Conservation (phyloP, 169 alveolate species). For the Eimeria sp. region DNA sequence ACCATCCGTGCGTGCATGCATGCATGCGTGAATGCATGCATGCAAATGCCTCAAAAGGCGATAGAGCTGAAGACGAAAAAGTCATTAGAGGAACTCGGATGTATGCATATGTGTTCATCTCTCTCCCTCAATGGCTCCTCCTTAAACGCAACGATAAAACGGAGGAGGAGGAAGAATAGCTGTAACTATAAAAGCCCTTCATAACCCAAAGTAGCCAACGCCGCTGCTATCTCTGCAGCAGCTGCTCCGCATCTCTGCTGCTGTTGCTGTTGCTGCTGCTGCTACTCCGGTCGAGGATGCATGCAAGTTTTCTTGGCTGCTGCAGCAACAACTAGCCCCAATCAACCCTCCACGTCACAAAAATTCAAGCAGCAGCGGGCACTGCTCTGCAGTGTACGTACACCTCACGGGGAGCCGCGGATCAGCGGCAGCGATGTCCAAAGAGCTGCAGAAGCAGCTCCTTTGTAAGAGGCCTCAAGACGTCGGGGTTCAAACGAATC, state of each 20-base stretch:
- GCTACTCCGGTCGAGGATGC: too few species aligned
- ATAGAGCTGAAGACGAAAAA: too few species aligned
- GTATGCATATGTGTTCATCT: too few species aligned
- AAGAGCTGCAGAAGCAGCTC: conserved; percentile 69
- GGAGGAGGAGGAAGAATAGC: too few species aligned
- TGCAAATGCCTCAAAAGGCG: too few species aligned
- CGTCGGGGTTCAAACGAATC: conserved; percentile 37
- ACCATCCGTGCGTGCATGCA: too few species aligned
- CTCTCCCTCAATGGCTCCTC: too few species aligned
- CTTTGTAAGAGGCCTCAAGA: conserved; percentile 8
- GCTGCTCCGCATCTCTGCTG: conserved; percentile 26
- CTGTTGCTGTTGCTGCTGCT: background rate
- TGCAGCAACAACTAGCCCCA: background rate
- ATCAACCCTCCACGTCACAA: background rate
- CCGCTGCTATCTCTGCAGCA: conserved; percentile 8
- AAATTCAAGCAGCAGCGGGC: background rate
- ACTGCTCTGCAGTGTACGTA: background rate
- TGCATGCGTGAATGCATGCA: too few species aligned
- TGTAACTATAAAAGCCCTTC: too few species aligned
- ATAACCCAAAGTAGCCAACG: background rate
- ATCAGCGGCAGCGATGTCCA: conserved; percentile 50
- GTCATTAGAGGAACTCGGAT: too few species aligned
- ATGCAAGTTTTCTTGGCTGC: background rate
- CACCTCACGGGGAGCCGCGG: background rate
- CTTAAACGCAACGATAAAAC: too few species aligned